Evolutionary conservation across 2,329 filamentous ascomycete species (phyloP), one percentile per base, ranked within the genome.

Genomic region (Fusarium chlamydosporum): DNA sequence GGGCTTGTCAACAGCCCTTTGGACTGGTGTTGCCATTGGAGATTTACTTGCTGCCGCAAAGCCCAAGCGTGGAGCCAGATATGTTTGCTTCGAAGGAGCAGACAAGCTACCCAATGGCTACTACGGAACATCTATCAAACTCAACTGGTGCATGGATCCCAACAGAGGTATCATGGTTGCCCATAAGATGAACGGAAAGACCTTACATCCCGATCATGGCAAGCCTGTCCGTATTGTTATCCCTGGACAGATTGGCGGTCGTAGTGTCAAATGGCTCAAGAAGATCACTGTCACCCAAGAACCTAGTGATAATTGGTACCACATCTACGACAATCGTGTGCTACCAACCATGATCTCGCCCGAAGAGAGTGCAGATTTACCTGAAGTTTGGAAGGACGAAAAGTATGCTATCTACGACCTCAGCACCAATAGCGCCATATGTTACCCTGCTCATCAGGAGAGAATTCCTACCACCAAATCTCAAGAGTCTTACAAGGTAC

Each of bases 241-340:
- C 6, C 94, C 94, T 0, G 94, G 94, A 0, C 93, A 97, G 78
- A 97, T 97, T 65, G 94, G 94, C 34, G 94, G 94, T 1, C 86
- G 94, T 67, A 97, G 93, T 77, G 94, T 97, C 33, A 97, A 97
- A 79, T 97, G 94, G 94, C 77, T 97, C 61, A 95, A 91, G 81
- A 90, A 85, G 68, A 86, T 97, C 63, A 91, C 94, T 42, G 79
- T 97, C 51, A 95, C 93, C 0, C 86, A 89, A 11, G 83, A 85
- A 26, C 93, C 94, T 1, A 97, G 93, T 75, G 91, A 95, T 67
- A 97, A 96, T 75, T 97, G 93, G 93, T 97, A 97, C 74, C 94
- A 97, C 78, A 93, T 96, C 66, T 94, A 96, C 78, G 94, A 97
- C 77, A 97, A 97, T 76, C 85, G 93, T 61, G 93, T 97, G 2